A percentile compares a stretch with the other conserved stretches of the same genome.
Evolutionary conservation across 2,329 filamentous ascomycete genomes (phyloP).

Genomic region (Ophiocordyceps polyrhachis-furcata): DNA sequence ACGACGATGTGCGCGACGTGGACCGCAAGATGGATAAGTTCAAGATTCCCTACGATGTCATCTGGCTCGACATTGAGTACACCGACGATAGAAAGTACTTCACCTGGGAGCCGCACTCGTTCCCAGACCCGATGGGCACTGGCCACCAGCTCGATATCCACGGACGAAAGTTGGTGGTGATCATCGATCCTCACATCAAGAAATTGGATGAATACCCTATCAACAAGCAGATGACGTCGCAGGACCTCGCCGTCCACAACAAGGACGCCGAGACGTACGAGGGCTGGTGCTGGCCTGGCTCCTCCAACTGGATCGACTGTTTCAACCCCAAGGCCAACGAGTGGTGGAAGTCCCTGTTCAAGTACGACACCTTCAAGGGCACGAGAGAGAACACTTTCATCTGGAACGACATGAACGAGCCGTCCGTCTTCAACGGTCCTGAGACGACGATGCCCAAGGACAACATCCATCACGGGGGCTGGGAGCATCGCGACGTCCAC

Average conservation of each 20-base stretch:
- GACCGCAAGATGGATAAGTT: conserved; percentile 91
- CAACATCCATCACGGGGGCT: conserved; percentile 76
- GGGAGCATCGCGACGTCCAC: conserved; percentile 95
- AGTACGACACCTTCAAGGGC: conserved; percentile 74
- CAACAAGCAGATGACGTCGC: conserved; percentile 63
- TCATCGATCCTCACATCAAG: conserved; percentile 97
- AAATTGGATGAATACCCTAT: conserved; percentile 64
- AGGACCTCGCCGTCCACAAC: conserved; percentile 70
- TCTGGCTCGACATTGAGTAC: conserved; percentile 98
- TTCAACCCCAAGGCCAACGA: conserved; percentile 83
- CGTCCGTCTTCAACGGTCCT: conserved; percentile 94
- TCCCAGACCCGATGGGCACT: conserved; percentile 74
- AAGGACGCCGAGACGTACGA: conserved; percentile 83
- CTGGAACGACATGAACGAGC: conserved; percentile 99
- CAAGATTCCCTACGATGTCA: conserved; percentile 93
- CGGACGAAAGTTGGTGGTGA: conserved; percentile 76
- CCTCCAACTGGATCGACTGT: conserved; percentile 87
- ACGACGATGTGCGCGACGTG: conserved; percentile 92
- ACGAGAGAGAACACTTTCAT: conserved; percentile 75
- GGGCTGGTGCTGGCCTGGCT: conserved; percentile 97
- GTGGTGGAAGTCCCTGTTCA: conserved; percentile 85
- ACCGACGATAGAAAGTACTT: conserved; percentile 97
- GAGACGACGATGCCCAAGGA: conserved; percentile 99
- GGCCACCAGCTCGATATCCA: conserved; percentile 69
- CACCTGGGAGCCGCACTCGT: conserved; percentile 83